Conservation (phyloP, 805 yeast species). For the Candida boidinii region DNA sequence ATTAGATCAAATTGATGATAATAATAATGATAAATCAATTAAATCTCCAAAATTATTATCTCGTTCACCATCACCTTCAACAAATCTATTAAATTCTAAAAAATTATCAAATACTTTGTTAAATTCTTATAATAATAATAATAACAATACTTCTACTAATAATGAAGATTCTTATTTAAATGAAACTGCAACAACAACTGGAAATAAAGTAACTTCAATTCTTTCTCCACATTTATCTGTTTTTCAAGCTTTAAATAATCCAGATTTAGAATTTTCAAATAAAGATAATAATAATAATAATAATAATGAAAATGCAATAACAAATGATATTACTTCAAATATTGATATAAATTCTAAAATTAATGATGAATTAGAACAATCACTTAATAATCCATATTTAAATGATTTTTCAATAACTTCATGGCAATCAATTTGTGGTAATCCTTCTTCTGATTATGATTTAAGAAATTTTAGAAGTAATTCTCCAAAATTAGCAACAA, state of each 20-base stretch:
- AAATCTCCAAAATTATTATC: too few relatives aligned
- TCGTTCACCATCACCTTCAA: too few relatives aligned
- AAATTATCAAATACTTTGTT: too few relatives aligned
- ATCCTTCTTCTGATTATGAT: conserved; percentile 1
- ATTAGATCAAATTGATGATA: too few relatives aligned
- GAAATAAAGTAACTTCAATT: too few relatives aligned
- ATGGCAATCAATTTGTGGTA: conserved; percentile 23
- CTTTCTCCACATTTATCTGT: conserved; percentile 25
- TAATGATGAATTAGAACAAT: conserved; percentile 2
- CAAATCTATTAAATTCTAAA: too few relatives aligned
- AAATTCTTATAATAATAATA: too few relatives aligned
- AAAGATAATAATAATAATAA: conserved; percentile 1
- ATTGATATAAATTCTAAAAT: conserved; percentile 2
- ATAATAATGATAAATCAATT: too few relatives aligned
- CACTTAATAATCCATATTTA: conserved; percentile 7
- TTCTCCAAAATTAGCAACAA: not conserved
- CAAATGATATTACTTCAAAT: not conserved
- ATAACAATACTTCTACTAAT: too few relatives aligned
- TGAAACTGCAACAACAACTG: too few relatives aligned
- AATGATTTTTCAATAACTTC: conserved; percentile 26
- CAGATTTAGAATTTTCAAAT: conserved; percentile 17
- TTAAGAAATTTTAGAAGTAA: not conserved
- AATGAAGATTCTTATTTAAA: too few relatives aligned
- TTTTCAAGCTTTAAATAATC: conserved; percentile 23
- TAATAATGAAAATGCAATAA: not conserved